These are phyloP conservation scores for Fomitiporia mediterranea DNA, from an alignment of 1,284 basidiomycete genomes.

Conservation along the genomic window DNA sequence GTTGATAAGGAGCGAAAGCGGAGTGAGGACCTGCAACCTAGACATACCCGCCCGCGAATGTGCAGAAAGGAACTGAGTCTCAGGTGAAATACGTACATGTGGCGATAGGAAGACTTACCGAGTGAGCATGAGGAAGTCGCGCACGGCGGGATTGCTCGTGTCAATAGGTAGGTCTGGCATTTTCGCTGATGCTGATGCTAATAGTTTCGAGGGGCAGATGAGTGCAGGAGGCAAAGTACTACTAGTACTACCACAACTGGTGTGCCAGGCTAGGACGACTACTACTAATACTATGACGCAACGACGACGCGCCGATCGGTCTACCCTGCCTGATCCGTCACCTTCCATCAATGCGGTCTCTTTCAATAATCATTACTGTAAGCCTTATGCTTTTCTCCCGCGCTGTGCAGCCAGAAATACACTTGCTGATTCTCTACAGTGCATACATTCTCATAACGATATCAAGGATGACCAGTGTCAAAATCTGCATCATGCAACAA, in stretches of 20 bases:
- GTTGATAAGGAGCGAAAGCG: constrained; percentile 70
- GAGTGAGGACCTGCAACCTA: constrained; percentile 73
- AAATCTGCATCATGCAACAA: not conserved
- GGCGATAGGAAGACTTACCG: constrained; percentile 30
- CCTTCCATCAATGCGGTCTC: not conserved
- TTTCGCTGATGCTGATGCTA: not conserved
- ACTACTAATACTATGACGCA: not conserved
- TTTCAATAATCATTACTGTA: not conserved
- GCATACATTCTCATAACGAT: not conserved
- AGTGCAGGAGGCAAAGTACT: not conserved
- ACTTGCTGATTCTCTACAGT: too few species aligned
- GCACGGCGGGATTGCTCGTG: constrained; percentile 45
- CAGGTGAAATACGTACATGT: not conserved
- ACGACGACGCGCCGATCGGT: not conserved
- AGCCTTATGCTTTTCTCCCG: too few species aligned
- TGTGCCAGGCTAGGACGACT: too few species aligned
- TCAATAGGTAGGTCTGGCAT: constrained; percentile 38
- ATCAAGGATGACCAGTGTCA: not conserved
- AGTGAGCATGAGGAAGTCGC: constrained; percentile 53
- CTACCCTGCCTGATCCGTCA: not conserved
- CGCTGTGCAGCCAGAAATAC: too few species aligned
- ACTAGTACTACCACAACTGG: not conserved
- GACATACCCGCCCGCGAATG: not conserved
- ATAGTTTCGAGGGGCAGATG: not conserved
- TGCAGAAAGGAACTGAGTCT: not conserved